These are phyloP conservation scores for Xerocomellus amylosporus DNA, from an alignment of 768 basidiomycete genomes.

Conservation along the genomic window DNA sequence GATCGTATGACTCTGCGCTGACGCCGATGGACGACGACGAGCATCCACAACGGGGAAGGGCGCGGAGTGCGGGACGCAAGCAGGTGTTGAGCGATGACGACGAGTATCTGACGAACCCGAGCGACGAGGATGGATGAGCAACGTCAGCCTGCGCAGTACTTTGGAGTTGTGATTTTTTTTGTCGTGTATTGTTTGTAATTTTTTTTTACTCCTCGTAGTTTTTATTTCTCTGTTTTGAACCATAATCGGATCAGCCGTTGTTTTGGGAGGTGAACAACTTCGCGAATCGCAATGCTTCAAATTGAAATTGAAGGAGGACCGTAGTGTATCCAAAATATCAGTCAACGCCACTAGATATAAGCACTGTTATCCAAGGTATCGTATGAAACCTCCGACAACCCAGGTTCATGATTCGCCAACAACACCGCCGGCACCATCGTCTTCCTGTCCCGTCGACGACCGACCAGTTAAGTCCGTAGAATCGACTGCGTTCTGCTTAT, in stretches of 20 bases:
- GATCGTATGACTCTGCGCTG: constrained; percentile 61
- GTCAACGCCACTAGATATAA: not conserved
- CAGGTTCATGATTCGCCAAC: not conserved
- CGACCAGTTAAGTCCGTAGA: constrained; percentile 21
- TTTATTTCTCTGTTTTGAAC: constrained; percentile 6
- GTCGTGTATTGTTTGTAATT: constrained; percentile 20
- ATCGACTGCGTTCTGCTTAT: constrained; percentile 71
- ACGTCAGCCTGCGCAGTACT: not conserved
- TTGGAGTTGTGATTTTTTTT: not conserved
- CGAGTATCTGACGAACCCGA: constrained; percentile 63
- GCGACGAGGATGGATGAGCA: constrained; percentile 61
- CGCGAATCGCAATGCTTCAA: too few relatives aligned
- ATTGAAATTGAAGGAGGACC: too few relatives aligned
- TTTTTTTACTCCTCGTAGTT: constrained; percentile 1
- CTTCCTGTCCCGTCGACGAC: not conserved
- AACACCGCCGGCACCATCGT: not conserved
- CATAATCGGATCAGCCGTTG: not conserved
- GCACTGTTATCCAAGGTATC: not conserved
- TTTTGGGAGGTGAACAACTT: not conserved
- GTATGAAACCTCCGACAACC: not conserved
- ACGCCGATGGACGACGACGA: constrained; percentile 85
- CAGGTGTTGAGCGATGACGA: constrained; percentile 70
- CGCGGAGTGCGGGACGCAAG: constrained; percentile 61
- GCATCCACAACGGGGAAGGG: constrained; percentile 52
- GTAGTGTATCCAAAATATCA: too few relatives aligned